phyloP scores from a whole-genome alignment of 352 stramenopile genomes.

The Phytophthora hibernalis region DNA sequence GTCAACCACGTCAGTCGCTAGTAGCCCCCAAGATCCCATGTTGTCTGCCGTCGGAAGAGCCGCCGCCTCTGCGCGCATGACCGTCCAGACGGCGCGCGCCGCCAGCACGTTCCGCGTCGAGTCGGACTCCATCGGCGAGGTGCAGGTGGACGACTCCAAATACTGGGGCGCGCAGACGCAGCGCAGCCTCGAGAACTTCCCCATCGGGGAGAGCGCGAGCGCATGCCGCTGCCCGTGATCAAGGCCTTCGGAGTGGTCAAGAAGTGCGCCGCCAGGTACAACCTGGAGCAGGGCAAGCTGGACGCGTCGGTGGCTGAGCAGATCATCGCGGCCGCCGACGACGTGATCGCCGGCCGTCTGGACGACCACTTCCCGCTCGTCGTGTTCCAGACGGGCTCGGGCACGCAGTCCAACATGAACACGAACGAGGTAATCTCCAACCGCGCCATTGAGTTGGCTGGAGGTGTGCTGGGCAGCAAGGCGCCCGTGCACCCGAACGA shows the following conservation, averaged over 20 bases:
- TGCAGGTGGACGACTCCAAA: constrained; percentile 81
- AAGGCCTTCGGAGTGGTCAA: constrained; percentile 95
- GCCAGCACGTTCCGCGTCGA: constrained; percentile 64
- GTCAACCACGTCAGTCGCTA: constrained; percentile 16
- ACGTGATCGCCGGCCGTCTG: constrained; percentile 93
- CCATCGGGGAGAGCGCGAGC: constrained; percentile 91
- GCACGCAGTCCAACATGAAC: constrained; percentile 84
- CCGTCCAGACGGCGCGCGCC: constrained; percentile 42
- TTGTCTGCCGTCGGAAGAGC: constrained; percentile 35
- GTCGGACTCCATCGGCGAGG: constrained; percentile 82
- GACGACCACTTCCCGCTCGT: constrained; percentile 96
- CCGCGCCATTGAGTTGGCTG: constrained; percentile 64
- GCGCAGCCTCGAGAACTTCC: constrained; percentile 96
- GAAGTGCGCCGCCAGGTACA: constrained; percentile 95
- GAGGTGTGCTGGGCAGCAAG: constrained; percentile 63
- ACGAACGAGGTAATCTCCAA: constrained; percentile 83
- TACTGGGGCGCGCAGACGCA: constrained; percentile 96
- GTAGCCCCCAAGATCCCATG: constrained; percentile 18
- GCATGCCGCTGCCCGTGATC: constrained; percentile 95
- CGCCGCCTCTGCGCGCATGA: constrained; percentile 32
- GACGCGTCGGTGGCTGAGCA: constrained; percentile 77
- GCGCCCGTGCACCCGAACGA: constrained; percentile 94
- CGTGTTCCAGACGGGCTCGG: constrained; percentile 78
- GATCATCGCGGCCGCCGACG: constrained; percentile 92
- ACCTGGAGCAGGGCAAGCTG: constrained; percentile 89